Percentiles rank a stretch among this genome's conserved stretches.
These are phyloP conservation scores for Cyberlindnera euphorbiiphila DNA, from an alignment of 805 yeast genomes.

Conservation along the genomic window DNA sequence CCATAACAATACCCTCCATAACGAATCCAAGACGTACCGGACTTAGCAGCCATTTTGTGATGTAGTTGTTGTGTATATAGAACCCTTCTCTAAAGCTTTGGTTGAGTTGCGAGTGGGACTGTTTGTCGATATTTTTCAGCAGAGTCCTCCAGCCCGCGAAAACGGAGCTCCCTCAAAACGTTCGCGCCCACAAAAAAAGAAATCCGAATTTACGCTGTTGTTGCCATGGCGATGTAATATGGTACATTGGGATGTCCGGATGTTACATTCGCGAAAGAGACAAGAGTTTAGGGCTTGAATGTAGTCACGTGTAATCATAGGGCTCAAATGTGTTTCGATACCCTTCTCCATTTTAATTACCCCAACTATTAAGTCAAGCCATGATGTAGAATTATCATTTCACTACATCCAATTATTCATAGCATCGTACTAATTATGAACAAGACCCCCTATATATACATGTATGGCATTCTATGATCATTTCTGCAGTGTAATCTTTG, in stretches of 20 bases:
- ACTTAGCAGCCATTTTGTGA: slow-evolving; percentile 45
- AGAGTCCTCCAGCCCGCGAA: slow-evolving; percentile 10
- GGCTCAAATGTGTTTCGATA: too few species aligned
- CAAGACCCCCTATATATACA: slow-evolving; percentile 8
- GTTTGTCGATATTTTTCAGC: slow-evolving; percentile 19
- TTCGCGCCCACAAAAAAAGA: slow-evolving; percentile 1
- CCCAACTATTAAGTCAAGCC: too few species aligned
- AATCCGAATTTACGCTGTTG: not conserved
- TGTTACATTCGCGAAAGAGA: too few species aligned
- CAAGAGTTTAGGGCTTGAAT: slow-evolving; percentile 3
- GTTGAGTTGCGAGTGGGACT: slow-evolving; percentile 4
- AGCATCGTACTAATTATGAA: slow-evolving; percentile 15
- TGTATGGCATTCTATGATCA: too few species aligned
- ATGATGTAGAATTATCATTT: too few species aligned
- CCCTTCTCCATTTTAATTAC: too few species aligned
- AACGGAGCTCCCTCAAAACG: too few species aligned
- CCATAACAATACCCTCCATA: not conserved
- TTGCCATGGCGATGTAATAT: slow-evolving; percentile 3
- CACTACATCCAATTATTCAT: slow-evolving; percentile 3
- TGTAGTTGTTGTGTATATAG: slow-evolving; percentile 17
- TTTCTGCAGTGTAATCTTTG: slow-evolving; percentile 25
- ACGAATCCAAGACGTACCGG: slow-evolving; percentile 43
- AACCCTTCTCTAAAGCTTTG: not conserved
- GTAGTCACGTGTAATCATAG: not conserved
- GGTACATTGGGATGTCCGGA: not conserved